Percentiles rank a stretch among this genome's conserved stretches.
Conservation (phyloP, 805 yeast genomes). For the Yarrowia sp. region DNA sequence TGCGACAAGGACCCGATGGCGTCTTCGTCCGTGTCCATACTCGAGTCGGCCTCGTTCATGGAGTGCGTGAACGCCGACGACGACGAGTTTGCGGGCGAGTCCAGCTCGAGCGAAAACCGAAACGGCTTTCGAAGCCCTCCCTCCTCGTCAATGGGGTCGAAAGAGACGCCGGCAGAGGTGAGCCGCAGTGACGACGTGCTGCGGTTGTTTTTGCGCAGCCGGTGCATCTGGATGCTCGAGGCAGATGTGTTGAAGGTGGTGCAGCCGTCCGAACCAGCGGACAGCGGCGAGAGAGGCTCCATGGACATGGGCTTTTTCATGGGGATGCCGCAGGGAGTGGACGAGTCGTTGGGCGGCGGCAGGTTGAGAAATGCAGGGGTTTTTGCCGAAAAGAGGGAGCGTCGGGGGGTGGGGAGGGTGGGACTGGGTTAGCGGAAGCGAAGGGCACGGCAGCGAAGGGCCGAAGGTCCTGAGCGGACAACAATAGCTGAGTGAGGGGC, state of each 20-base stretch:
- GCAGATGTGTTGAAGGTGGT: background rate
- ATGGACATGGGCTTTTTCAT: background rate
- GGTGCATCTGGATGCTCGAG: slow-evolving; percentile 2
- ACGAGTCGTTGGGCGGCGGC: slow-evolving; percentile 23
- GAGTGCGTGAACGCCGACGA: background rate
- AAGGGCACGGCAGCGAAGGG: too few relatives aligned
- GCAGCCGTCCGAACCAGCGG: slow-evolving; percentile 24
- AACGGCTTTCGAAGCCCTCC: background rate
- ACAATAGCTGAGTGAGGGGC: too few relatives aligned
- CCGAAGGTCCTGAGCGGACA: too few relatives aligned
- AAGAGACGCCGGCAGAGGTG: slow-evolving; percentile 3
- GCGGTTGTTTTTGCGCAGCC: slow-evolving; percentile 17
- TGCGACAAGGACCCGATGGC: background rate
- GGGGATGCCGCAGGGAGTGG: slow-evolving; percentile 16
- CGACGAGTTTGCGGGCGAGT: background rate
- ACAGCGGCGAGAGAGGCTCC: slow-evolving; percentile 16
- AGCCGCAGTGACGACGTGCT: slow-evolving; percentile 8
- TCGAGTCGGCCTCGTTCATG: slow-evolving; percentile 7
- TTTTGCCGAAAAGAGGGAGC: slow-evolving; percentile 17
- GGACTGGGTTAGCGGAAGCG: slow-evolving; percentile 17
- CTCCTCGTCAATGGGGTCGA: slow-evolving; percentile 18
- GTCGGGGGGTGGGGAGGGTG: slow-evolving; percentile 11
- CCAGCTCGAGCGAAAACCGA: slow-evolving; percentile 20
- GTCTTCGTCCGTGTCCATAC: slow-evolving; percentile 24
- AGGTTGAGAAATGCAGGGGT: slow-evolving; percentile 26